A percentile compares a stretch with the other conserved stretches of the same genome.
These are phyloP conservation scores for Phytophthora chlamydospora DNA, from an alignment of 352 stramenopile genomes.

Conservation along the genomic window DNA sequence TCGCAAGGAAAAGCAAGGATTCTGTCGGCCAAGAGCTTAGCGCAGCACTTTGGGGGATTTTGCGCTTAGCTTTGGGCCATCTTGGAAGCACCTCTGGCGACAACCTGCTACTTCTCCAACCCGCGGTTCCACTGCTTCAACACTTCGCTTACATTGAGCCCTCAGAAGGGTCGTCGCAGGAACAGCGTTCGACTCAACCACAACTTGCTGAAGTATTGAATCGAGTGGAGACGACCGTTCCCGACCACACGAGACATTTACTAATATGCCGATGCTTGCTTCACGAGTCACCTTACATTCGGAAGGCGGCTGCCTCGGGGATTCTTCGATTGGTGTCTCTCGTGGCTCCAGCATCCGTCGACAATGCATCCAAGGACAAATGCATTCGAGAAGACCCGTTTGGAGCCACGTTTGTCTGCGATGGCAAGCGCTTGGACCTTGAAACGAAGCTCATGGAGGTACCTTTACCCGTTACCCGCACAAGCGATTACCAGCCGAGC, in stretches of 20 bases:
- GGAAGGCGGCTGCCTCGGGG: conserved; percentile 50
- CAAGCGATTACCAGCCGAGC: conserved; percentile 25
- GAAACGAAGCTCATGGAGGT: conserved; percentile 37
- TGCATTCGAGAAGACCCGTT: conserved; percentile 45
- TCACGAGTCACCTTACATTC: conserved; percentile 54
- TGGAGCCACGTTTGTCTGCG: conserved; percentile 6
- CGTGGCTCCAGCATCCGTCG: conserved; percentile 10
- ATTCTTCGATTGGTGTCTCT: conserved; percentile 43
- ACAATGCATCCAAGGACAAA: conserved; percentile 26
- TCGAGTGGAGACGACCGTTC: conserved; percentile 37
- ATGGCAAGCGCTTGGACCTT: conserved; percentile 19
- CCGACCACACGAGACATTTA: conserved; percentile 23
- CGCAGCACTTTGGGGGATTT: conserved; percentile 37
- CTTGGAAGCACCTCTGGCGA: conserved; percentile 18
- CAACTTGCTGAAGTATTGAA: conserved; percentile 52
- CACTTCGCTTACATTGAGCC: conserved; percentile 63
- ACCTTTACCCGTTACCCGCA: conserved; percentile 31
- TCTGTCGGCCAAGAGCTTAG: conserved; percentile 3
- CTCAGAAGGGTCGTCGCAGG: conserved; percentile 19
- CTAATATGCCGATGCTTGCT: conserved; percentile 58
- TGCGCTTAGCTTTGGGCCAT: conserved; percentile 33
- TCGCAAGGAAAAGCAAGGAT: conserved; percentile 5
- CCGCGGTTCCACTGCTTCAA: conserved; percentile 54
- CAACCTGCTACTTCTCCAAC: conserved; percentile 27
- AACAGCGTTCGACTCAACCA: conserved; percentile 38